Evolutionary conservation across 768 basidiomycete genomes (phyloP), one percentile per base, ranked within the genome.

Genomic region (Kwoniella heveanensis): DNA sequence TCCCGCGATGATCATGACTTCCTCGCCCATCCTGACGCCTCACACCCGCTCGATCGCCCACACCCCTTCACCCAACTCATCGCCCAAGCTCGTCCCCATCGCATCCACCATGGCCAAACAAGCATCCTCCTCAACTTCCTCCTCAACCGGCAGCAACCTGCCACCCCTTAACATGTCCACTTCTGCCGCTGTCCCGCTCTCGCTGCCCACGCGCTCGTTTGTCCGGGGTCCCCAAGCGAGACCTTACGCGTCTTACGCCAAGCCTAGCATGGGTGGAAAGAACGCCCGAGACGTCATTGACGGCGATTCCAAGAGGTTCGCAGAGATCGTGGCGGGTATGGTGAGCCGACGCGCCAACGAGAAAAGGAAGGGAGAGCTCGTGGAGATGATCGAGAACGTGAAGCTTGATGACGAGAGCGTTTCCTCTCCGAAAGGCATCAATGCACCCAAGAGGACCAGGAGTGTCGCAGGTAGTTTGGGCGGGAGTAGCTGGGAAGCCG

Each of bases 261-360:
- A 52, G 7, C 26, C 62, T 2, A 56, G 63, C 1, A 64, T 37
- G 5, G 47, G 30, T 15, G 58, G 62, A 19, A 54, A 63, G 17
- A 46, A 30, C 25, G 46, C 55, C 15, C 66, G 60, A 47, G 44
- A 48, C 1, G 63, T 75, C 29, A 44, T 44, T 19, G 55, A 67
- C 13, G 72, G 70, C 13, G 74, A 76, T 52, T 71, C 72, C 22
- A 67, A 67, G 52, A 32, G 32, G 36, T 76, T 76, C 57, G 74
- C 64, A 3, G 68, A 71, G 13, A 27, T 68, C 2, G 72, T 76
- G 2, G 60, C 54, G 7, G 44, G 30, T 1, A 50, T 66, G 37
- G 65, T 73, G 10, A 48, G 61, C 22, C 58, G 62, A 36, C 54
- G 64, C 7, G 62, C 30, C 19, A 32, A 55, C 21, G 21, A 46